Base-by-base conservation (phyloP, 2,329 filamentous ascomycete genomes). In the Pseudogymnoascus sp. region DNA sequence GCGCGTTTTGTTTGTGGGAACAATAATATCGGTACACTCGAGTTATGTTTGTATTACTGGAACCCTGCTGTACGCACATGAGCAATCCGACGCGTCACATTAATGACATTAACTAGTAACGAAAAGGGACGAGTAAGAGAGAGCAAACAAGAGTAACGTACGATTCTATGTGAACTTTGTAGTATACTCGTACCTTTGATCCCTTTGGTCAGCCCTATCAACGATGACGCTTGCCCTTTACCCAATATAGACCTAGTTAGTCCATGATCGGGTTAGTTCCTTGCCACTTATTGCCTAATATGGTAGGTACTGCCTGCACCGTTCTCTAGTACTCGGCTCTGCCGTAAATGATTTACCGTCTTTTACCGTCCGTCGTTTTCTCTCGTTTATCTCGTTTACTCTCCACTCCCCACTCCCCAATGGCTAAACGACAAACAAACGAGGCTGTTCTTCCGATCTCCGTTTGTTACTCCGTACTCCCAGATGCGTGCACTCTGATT, bases 21-120 rank as follows among this genome's bases (percentile, higher is more conserved):
- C 43, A 49, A 49, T 49, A 49, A 49, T 49, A 49, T 49, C 14
- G 43, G 43, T 49, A n/a, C 28, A 31, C 28, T 31, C 28, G 28
- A 31, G 7, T 49, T 4, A 16, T 49, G 45, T 31, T 49, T 52
- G 25, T 52, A 31, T 14, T 52, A 31, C 28, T 31, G 28, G 28
- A 8, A 16, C 43, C 43, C 21, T 49, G 43, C 14, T 49, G 45
- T 52, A 31, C 43, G 11, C 45, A 31, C 45, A 52, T 52, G 45
- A 52, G 25, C 8, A 52, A 52, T n/a, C 14, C 45, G 45, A 52
- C 45, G 45, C 45, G 45, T 52, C 45, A 45, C 41, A 45, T 41
- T 41, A 38, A 14, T n/a, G 6, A 43, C 18, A 21, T 45, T 23
- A 23, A 8, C 41, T 23, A 40, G 38, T 18, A 37, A n/a, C 35